A percentile compares a stretch with the other conserved stretches of the same genome.
phyloP scores from a whole-genome alignment of 148 eudicot genomes.

The Dianthus caryophyllus region DNA sequence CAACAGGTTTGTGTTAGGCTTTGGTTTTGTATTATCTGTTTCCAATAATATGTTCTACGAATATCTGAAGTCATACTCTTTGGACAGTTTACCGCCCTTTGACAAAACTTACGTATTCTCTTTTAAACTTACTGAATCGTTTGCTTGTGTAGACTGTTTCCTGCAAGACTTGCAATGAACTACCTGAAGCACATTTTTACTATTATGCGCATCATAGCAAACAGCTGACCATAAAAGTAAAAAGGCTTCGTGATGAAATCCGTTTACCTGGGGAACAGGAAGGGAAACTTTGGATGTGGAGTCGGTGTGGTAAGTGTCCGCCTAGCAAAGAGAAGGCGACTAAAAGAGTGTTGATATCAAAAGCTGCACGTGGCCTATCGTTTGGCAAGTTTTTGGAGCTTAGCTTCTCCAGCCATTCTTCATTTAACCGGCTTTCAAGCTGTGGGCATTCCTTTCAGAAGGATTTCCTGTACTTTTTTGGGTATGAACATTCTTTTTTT shows the following conservation, averaged over 20 bases:
- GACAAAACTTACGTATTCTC: background rate
- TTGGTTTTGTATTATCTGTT: constrained; percentile 2
- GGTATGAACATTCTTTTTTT: constrained; percentile 38
- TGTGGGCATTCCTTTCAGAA: constrained; percentile 88
- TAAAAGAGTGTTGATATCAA: constrained; percentile 76
- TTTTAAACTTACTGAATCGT: background rate
- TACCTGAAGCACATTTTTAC: constrained; percentile 67
- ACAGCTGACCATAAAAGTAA: constrained; percentile 78
- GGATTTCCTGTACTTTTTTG: constrained; percentile 90
- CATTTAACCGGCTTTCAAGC: constrained; percentile 48
- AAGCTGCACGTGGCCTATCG: constrained; percentile 76
- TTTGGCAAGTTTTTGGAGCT: constrained; percentile 99
- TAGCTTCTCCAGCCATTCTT: constrained; percentile 68
- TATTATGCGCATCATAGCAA: constrained; percentile 87
- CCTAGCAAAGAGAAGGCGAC: constrained; percentile 51
- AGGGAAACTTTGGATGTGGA: constrained; percentile 98
- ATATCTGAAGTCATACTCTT: background rate
- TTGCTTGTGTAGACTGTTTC: constrained; percentile 39
- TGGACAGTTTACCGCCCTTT: background rate
- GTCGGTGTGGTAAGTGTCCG: constrained; percentile 83
- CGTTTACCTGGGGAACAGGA: constrained; percentile 63
- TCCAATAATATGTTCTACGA: background rate
- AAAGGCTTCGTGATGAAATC: constrained; percentile 35
- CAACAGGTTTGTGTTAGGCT: constrained; percentile 49
- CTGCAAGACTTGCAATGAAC: constrained; percentile 60